These are phyloP conservation scores for Protostelium mycophagum DNA, from an alignment of 78 protist genomes.

Conservation along the genomic window DNA sequence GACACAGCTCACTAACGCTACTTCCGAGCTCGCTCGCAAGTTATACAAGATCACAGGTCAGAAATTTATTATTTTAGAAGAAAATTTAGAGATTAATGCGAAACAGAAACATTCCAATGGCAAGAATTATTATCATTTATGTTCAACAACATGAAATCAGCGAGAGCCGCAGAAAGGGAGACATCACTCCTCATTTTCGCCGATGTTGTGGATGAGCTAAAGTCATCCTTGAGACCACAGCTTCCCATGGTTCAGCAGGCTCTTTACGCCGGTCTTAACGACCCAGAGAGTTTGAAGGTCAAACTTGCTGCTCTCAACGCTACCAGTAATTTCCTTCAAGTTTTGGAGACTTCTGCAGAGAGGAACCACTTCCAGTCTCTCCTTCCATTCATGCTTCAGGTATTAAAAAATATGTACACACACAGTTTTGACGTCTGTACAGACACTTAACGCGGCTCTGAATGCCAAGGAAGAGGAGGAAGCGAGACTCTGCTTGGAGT, in stretches of 20 bases:
- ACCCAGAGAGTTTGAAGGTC: slow-evolving; percentile 2
- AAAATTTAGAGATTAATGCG: no score
- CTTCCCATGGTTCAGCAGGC: neutral
- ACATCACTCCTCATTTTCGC: neutral
- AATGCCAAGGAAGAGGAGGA: slow-evolving; percentile 33
- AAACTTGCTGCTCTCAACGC: slow-evolving; percentile 34
- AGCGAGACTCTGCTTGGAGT: slow-evolving; percentile 29
- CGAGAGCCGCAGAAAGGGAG: neutral
- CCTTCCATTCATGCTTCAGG: slow-evolving; percentile 29
- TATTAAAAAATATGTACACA: neutral
- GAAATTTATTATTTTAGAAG: no score
- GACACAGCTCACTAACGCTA: neutral
- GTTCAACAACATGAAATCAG: neutral
- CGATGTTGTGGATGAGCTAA: neutral
- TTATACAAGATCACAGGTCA: neutral
- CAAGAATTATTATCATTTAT: neutral
- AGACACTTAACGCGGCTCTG: slow-evolving; percentile 24
- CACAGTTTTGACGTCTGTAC: neutral
- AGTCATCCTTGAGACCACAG: neutral
- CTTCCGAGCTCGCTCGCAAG: neutral
- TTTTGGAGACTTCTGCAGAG: slow-evolving; percentile 2
- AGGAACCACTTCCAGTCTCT: slow-evolving; percentile 17
- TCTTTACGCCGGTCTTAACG: neutral
- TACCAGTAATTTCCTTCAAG: slow-evolving; percentile 13
- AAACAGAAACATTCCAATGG: neutral